Percentiles rank a stretch among this genome's conserved stretches.
phyloP scores from a whole-genome alignment of 139 green algal genomes.

The Yamagishiella unicocca region DNA sequence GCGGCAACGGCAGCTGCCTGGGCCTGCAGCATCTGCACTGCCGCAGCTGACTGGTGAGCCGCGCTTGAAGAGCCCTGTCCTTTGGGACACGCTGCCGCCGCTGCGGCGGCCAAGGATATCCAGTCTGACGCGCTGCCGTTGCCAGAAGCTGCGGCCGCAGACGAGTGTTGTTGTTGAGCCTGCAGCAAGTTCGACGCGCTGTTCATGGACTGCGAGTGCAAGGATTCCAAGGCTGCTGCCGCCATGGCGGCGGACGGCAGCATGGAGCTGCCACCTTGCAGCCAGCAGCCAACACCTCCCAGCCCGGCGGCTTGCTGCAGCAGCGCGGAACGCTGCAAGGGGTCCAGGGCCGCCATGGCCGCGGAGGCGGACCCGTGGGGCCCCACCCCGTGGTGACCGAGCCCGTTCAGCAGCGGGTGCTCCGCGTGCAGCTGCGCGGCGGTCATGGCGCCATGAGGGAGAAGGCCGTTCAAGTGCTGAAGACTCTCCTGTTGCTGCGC shows the following conservation, averaged over 20 bases:
- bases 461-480: slow-evolving; percentile 2
- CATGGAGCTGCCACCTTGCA: background rate
- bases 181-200: background rate
- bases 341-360: slow-evolving; percentile 12
- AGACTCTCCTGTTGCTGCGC: slow-evolving; percentile 9
- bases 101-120: background rate
- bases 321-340: background rate
- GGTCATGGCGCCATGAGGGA: background rate
- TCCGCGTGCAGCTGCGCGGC: background rate
- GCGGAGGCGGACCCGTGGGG: background rate
- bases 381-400: background rate
- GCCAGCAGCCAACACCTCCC: background rate
- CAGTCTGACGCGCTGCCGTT: slow-evolving; percentile 2
- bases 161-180: background rate
- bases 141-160: background rate
- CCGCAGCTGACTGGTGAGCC: background rate
- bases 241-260: background rate
- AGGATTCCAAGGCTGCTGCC: background rate
- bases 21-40: slow-evolving; percentile 22
- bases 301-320: slow-evolving; percentile 23
- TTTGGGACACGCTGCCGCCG: background rate
- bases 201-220: background rate
- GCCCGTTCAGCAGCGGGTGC: slow-evolving; percentile 7
- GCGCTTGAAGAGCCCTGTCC: background rate
- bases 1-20: background rate